Evolutionary conservation across 129 eudicot species (phyloP), one percentile per base, ranked within the genome.

Genomic region (Tagetes erecta): DNA sequence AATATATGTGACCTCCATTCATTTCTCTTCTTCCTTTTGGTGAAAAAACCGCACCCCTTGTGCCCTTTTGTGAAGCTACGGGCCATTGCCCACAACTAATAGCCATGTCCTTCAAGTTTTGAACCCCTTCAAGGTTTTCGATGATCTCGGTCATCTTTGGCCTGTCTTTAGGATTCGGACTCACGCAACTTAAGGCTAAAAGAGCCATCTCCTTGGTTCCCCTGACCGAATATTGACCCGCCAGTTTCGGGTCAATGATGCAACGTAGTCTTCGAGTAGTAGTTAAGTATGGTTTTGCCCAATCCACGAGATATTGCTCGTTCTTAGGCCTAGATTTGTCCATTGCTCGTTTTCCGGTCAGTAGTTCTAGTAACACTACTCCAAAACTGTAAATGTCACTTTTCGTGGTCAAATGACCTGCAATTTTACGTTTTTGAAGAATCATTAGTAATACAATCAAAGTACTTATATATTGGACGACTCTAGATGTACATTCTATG

Each of bases 361-460:
- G 67, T 34, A 95, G 87, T 55, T 95, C 99, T 37, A 91, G 78
- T 35, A 95, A 76, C 8, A 95, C 99, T 3, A 95, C 97, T 14
- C 99, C 99, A 37, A 88, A 95, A 51, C 97, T 91, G 72, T 95
- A 95, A 47, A 95, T 86, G 67, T 95, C 97, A 64, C 97, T 95
- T 72, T 81, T 95, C 7, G 96, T 91, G 46, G 96, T 91, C 73
- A 95, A 81, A 66, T 95, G 99, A 14, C 98, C 98, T 94, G 68
- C 72, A 79, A 51, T 62, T 12, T 60, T 8, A 68, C 37, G 69
- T 30, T 35, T 80, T 39, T 3, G 8, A 69, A 57, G 6, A 9
- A 12, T 66, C 5, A 75, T 50, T 7, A 44, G 42, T 31, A 51
- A 47, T 8, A 45, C 3, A 68, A 60, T 3, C 9, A 0, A 8